Evolutionary conservation across 176 grass and related monocot genomes (phyloP).

Genomic region (Neostapfia colusana): DNA sequence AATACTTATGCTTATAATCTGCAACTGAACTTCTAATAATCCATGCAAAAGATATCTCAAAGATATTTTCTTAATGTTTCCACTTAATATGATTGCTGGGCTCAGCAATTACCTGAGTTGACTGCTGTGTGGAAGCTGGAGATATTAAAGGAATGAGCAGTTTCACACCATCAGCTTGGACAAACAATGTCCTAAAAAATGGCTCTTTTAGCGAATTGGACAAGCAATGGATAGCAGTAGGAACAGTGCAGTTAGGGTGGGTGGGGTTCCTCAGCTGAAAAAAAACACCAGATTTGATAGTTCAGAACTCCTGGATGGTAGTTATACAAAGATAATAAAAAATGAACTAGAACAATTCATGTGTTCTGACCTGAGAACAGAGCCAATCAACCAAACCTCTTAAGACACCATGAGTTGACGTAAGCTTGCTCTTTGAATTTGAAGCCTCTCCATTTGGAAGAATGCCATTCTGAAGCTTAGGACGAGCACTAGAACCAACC

Average conservation of each 20-base stretch:
- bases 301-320: slow-evolving; percentile 20
- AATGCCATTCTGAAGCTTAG: slow-evolving; percentile 63
- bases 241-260: slow-evolving; percentile 70
- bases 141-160: slow-evolving; percentile 85
- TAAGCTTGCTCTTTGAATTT: slow-evolving; percentile 83
- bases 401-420: slow-evolving; percentile 69
- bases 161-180: slow-evolving; percentile 85
- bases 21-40: background rate
- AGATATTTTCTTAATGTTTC: slow-evolving; percentile 10
- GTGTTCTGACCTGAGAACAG: slow-evolving; percentile 80
- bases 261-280: slow-evolving; percentile 85
- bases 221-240: slow-evolving; percentile 69
- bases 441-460: slow-evolving; percentile 74
- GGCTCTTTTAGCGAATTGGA: slow-evolving; percentile 66
- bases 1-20: slow-evolving; percentile 3
- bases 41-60: slow-evolving; percentile 22
- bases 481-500: slow-evolving; percentile 54
- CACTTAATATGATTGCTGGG: slow-evolving; percentile 24
- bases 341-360: slow-evolving; percentile 25
- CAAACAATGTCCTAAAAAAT: slow-evolving; percentile 78
- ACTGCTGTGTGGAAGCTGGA: slow-evolving; percentile 90
- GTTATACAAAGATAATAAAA: slow-evolving; percentile 19
- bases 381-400: slow-evolving; percentile 82
- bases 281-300: slow-evolving; percentile 41
- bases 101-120: slow-evolving; percentile 70